Conservation (phyloP, 768 basidiomycete genomes). For the Fomitopsis serialis region DNA sequence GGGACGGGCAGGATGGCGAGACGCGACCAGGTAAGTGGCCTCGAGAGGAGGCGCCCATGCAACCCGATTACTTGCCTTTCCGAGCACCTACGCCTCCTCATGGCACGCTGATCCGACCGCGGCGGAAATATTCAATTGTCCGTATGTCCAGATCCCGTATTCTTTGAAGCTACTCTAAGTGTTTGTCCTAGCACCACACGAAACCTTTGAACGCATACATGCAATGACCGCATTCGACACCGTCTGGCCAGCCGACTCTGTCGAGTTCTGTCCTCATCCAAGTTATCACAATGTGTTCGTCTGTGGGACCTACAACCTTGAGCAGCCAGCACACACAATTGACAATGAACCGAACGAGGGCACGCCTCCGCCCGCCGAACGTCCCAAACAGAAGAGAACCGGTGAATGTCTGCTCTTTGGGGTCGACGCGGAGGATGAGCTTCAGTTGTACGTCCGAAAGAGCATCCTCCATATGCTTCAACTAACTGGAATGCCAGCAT, state of each 20-base stretch:
- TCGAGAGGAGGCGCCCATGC: neutral
- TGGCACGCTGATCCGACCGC: neutral
- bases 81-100: neutral
- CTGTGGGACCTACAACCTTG: slow-evolving; percentile 89
- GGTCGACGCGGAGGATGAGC: slow-evolving; percentile 30
- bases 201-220: too few species aligned
- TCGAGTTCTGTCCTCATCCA: slow-evolving; percentile 84
- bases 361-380: neutral
- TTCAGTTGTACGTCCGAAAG: slow-evolving; percentile 29
- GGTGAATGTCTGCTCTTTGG: slow-evolving; percentile 75
- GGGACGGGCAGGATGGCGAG: neutral
- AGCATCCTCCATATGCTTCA: neutral
- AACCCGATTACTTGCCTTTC: neutral
- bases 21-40: neutral
- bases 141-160: too few species aligned
- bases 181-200: too few species aligned
- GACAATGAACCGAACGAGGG: slow-evolving; percentile 2
- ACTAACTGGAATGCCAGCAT: neutral
- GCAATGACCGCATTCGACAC: slow-evolving; percentile 47
- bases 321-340: slow-evolving; percentile 24
- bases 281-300: slow-evolving; percentile 60
- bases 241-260: slow-evolving; percentile 78
- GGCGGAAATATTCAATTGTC: neutral
- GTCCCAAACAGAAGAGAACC: slow-evolving; percentile 36
- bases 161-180: too few species aligned